Conservation (phyloP, 345 rosid species). For the Eutrema heterophyllum region DNA sequence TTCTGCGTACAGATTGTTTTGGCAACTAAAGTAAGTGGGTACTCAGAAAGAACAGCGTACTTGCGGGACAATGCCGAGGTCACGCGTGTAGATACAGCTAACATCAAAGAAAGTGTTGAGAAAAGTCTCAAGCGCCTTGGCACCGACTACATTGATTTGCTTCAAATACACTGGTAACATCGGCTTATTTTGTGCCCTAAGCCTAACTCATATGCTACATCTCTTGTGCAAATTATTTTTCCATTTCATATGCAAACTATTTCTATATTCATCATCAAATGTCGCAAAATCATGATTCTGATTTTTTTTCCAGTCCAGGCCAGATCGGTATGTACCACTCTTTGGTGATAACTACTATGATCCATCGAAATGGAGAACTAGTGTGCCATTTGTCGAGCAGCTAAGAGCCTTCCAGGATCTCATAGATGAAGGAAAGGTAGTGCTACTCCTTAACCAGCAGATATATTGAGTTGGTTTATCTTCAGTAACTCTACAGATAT, state of each 20-base stretch:
- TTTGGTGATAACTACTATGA: constrained; percentile 69
- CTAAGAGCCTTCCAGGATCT: constrained; percentile 74
- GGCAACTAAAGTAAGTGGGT: constrained; percentile 92
- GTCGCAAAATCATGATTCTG: constrained; percentile 22
- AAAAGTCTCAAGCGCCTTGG: constrained; percentile 87
- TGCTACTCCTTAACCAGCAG: background rate
- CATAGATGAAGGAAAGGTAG: constrained; percentile 85
- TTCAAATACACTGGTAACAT: constrained; percentile 91
- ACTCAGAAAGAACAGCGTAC: constrained; percentile 54
- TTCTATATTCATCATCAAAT: background rate
- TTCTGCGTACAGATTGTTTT: constrained; percentile 55
- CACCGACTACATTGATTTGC: constrained; percentile 85
- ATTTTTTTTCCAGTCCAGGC: constrained; percentile 54
- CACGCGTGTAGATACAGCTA: constrained; percentile 77
- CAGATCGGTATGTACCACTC: constrained; percentile 89
- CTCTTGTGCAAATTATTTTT: background rate
- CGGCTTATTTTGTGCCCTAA: background rate
- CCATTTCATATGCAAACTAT: background rate
- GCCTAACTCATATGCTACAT: background rate
- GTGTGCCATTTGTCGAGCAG: constrained; percentile 78
- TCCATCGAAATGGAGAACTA: constrained; percentile 70
- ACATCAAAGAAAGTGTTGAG: constrained; percentile 91
- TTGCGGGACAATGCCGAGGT: constrained; percentile 58
- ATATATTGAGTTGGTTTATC: background rate
- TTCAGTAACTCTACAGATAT: background rate